phyloP scores from a whole-genome alignment of 2,329 filamentous ascomycete genomes.

The Scedosporium boydii region DNA sequence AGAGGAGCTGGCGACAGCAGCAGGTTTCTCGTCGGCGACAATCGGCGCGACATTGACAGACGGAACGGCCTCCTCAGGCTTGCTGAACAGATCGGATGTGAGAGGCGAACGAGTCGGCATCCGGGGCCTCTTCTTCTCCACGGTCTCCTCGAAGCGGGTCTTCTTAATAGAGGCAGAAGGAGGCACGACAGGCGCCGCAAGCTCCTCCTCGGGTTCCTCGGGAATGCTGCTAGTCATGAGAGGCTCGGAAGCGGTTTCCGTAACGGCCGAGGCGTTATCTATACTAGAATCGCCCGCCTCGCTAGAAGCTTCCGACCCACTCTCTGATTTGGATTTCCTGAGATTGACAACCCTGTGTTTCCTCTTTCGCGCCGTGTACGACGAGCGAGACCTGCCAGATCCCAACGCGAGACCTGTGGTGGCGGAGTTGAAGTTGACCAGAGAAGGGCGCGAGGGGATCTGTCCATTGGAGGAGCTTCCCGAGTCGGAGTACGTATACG shows the following conservation, averaged over 20 bases:
- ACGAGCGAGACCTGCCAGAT: slow-evolving; percentile 46
- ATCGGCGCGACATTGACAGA: not conserved
- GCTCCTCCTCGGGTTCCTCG: slow-evolving; percentile 48
- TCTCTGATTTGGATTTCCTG: slow-evolving; percentile 49
- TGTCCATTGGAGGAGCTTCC: slow-evolving; percentile 55
- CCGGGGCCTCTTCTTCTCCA: slow-evolving; percentile 9
- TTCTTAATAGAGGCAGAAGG: slow-evolving; percentile 12
- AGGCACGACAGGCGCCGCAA: slow-evolving; percentile 7
- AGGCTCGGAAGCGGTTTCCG: slow-evolving; percentile 54
- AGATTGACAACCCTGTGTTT: slow-evolving; percentile 79
- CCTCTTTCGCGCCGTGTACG: slow-evolving; percentile 61
- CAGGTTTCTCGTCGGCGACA: not conserved
- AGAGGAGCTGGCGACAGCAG: not conserved
- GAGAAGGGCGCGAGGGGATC: slow-evolving; percentile 57
- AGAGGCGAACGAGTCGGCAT: not conserved
- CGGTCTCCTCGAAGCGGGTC: slow-evolving; percentile 15
- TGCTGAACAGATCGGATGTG: slow-evolving; percentile 1
- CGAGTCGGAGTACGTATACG: slow-evolving; percentile 66
- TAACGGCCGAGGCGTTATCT: slow-evolving; percentile 45
- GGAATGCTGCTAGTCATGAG: slow-evolving; percentile 45
- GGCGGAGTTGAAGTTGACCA: slow-evolving; percentile 52
- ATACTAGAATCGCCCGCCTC: slow-evolving; percentile 37
- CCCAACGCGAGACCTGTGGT: slow-evolving; percentile 55
- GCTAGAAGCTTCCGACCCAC: slow-evolving; percentile 35
- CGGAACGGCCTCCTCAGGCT: not conserved